phyloP scores from a whole-genome alignment of 2,329 filamentous ascomycete species.

The Diaporthe ilicicola region DNA sequence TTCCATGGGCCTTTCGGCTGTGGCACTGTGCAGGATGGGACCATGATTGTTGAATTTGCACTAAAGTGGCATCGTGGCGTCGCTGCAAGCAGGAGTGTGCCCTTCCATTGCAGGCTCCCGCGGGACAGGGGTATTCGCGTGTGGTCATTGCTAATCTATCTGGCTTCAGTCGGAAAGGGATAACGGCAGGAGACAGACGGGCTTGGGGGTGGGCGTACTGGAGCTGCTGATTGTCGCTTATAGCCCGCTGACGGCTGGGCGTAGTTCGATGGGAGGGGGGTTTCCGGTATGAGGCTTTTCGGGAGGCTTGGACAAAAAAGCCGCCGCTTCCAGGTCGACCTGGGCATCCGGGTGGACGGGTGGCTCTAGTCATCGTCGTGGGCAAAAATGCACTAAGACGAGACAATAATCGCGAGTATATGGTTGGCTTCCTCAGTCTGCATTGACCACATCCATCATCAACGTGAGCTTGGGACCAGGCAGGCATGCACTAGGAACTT shows the following conservation, averaged over 20 bases:
- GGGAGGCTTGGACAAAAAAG: slow-evolving; percentile 21
- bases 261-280: slow-evolving; percentile 20
- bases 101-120: slow-evolving; percentile 19
- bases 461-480: neutral
- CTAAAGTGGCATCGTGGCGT: slow-evolving; percentile 30
- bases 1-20: slow-evolving; percentile 2
- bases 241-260: slow-evolving; percentile 25
- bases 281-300: slow-evolving; percentile 22
- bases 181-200: slow-evolving; percentile 5
- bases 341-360: slow-evolving; percentile 12
- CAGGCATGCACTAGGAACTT: slow-evolving; percentile 19
- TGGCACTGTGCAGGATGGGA: slow-evolving; percentile 14
- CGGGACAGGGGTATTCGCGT: slow-evolving; percentile 3
- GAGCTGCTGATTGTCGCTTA: slow-evolving; percentile 13
- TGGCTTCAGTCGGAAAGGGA: slow-evolving; percentile 19
- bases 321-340: slow-evolving; percentile 15
- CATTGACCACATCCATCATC: slow-evolving; percentile 20
- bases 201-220: neutral
- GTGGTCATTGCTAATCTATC: slow-evolving; percentile 27
- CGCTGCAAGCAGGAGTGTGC: slow-evolving; percentile 21
- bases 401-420: slow-evolving; percentile 21
- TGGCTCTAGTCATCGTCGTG: slow-evolving; percentile 13
- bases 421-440: slow-evolving; percentile 12
- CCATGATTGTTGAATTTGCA: slow-evolving; percentile 14
- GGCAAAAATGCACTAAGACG: slow-evolving; percentile 19